Conservation (phyloP, 352 stramenopile genomes). For the Achlya hypogyna region DNA sequence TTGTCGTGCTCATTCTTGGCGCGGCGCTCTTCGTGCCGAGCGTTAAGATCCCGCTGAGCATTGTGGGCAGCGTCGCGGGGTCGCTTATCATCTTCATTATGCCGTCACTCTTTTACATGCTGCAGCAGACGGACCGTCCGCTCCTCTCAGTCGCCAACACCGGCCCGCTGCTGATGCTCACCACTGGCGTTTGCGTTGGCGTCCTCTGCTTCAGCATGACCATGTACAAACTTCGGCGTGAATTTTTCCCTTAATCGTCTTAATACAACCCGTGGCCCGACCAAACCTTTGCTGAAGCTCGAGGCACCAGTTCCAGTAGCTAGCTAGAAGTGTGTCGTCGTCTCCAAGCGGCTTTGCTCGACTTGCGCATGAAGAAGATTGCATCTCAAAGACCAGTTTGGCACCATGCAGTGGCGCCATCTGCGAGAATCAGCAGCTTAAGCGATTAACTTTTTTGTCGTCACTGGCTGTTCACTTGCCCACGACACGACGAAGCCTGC, state of each 20-base stretch:
- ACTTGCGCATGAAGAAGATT: too few species aligned
- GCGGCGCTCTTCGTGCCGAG: constrained; percentile 69
- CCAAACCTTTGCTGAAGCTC: not conserved
- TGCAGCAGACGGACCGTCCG: constrained; percentile 35
- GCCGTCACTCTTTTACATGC: constrained; percentile 64
- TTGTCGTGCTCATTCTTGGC: constrained; percentile 46
- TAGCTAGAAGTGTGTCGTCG: not conserved
- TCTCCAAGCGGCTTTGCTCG: not conserved
- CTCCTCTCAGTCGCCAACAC: constrained; percentile 33
- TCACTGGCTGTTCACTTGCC: too few species aligned
- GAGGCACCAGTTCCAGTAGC: not conserved
- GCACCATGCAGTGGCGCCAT: not conserved
- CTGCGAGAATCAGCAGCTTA: not conserved
- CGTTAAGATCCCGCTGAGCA: constrained; percentile 69
- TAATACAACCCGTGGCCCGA: not conserved
- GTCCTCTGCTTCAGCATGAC: constrained; percentile 37
- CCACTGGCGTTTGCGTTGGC: constrained; percentile 35
- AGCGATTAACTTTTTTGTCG: too few species aligned
- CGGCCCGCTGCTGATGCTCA: constrained; percentile 54
- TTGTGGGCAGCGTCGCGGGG: constrained; percentile 64
- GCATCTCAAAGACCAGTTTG: not conserved
- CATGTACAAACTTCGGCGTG: constrained; percentile 32
- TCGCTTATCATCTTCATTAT: constrained; percentile 78
- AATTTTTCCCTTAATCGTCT: constrained; percentile 9
- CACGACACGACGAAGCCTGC: too few species aligned